phyloP scores from a whole-genome alignment of 345 rosid genomes.

The Boechera retrofracta region DNA sequence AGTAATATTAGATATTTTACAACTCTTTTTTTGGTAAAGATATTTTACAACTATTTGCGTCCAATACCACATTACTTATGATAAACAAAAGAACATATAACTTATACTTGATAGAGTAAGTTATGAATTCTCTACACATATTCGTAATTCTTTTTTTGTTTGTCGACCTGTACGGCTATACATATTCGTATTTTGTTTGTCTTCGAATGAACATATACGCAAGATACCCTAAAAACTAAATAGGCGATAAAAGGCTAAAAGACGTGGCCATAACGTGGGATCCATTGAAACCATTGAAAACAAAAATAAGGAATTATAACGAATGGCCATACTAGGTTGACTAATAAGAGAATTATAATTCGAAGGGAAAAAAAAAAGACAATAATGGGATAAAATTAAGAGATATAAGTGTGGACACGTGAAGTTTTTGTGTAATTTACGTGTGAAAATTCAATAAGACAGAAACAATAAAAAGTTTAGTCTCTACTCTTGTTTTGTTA shows the following conservation, averaged over 20 bases:
- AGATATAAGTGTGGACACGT: constrained; percentile 30
- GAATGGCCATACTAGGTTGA: constrained; percentile 29
- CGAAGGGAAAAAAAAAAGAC: not conserved
- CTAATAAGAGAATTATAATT: constrained; percentile 19
- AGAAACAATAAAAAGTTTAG: constrained; percentile 1
- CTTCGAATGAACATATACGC: too few relatives aligned
- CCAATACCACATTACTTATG: not conserved
- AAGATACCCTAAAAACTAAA: not conserved
- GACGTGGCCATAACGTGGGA: constrained; percentile 35
- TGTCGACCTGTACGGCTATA: not conserved
- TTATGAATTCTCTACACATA: not conserved
- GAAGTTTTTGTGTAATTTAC: not conserved
- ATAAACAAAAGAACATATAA: not conserved
- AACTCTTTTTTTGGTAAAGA: not conserved
- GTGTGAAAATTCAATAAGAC: not conserved
- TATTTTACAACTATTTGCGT: not conserved
- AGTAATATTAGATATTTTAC: not conserved
- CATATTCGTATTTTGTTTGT: not conserved
- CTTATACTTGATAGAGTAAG: not conserved
- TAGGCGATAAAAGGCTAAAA: not conserved
- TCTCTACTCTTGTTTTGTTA: constrained; percentile 16
- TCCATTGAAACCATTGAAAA: not conserved
- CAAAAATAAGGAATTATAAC: constrained; percentile 25
- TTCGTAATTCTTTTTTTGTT: not conserved
- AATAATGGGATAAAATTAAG: not conserved